Percentiles rank a stretch among this genome's conserved stretches.
phyloP scores from a whole-genome alignment of 2,329 filamentous ascomycete genomes.

The Shiraia sp. region DNA sequence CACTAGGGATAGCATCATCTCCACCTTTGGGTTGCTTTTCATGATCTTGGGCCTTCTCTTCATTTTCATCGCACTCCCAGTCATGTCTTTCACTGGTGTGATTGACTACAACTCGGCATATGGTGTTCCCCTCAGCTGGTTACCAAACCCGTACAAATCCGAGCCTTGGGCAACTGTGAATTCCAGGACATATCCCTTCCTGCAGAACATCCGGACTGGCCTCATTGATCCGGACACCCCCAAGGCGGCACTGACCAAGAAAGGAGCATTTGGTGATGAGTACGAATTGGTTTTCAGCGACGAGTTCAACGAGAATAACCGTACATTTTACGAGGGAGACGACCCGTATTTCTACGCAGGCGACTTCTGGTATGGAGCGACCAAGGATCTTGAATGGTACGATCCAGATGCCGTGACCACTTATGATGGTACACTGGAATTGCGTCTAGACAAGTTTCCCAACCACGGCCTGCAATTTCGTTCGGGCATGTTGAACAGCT shows the following conservation, averaged over 20 bases:
- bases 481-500: conserved; percentile 58
- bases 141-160: conserved; percentile 35
- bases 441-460: conserved; percentile 51
- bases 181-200: conserved; percentile 50
- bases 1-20: conserved; percentile 48
- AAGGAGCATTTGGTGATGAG: conserved; percentile 51
- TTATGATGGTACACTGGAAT: conserved; percentile 50
- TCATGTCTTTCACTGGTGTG: conserved; percentile 52
- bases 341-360: conserved; percentile 59
- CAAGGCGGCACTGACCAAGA: conserved; percentile 48
- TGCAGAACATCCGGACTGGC: conserved; percentile 53
- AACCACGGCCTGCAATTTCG: conserved; percentile 54
- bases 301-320: conserved; percentile 58
- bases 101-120: conserved; percentile 46
- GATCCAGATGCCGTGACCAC: conserved; percentile 58
- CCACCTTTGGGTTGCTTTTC: conserved; percentile 49
- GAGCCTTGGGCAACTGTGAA: conserved; percentile 54
- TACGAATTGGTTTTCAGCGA: conserved; percentile 60
- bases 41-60: conserved; percentile 54
- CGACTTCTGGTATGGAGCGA: conserved; percentile 60
- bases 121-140: conserved; percentile 46
- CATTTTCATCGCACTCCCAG: conserved; percentile 56
- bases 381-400: conserved; percentile 57
- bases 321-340: conserved; percentile 61
- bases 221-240: conserved; percentile 60